Evolutionary conservation across 768 basidiomycete species (phyloP).

Genomic region (Lepiota brunneoincarnata): DNA sequence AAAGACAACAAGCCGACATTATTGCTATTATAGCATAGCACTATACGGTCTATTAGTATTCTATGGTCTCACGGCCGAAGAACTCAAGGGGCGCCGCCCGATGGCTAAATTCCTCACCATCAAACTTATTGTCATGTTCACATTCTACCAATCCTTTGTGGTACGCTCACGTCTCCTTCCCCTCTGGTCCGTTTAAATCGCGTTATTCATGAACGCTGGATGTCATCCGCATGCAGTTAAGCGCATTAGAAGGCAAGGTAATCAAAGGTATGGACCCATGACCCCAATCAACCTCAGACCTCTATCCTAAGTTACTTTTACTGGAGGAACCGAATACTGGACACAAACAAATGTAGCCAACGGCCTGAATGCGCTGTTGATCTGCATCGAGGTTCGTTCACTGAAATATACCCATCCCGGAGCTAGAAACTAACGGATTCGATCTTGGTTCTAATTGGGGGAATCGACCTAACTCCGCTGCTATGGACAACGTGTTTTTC

Average conservation of each 20-base stretch:
- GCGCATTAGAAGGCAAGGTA: constrained; percentile 60
- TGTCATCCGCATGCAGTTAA: constrained; percentile 46
- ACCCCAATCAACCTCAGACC: neutral
- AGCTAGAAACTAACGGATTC: no score
- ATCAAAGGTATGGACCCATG: constrained; percentile 51
- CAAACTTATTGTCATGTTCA: constrained; percentile 85
- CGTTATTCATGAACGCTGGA: neutral
- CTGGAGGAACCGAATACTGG: constrained; percentile 74
- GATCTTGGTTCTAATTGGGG: no score
- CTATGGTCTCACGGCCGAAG: constrained; percentile 78
- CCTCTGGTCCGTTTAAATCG: neutral
- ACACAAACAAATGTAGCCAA: constrained; percentile 81
- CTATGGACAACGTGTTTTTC: no score
- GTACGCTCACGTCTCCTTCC: constrained; percentile 40
- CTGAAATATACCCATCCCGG: no score
- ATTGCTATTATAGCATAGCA: constrained; percentile 55
- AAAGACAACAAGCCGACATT: neutral
- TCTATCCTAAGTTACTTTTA: neutral
- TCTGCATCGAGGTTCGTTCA: constrained; percentile 71
- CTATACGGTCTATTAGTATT: constrained; percentile 84
- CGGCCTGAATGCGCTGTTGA: constrained; percentile 78
- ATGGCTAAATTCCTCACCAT: constrained; percentile 85
- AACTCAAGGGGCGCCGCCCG: constrained; percentile 73
- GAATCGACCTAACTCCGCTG: no score
- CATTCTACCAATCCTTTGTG: constrained; percentile 83